phyloP scores from a whole-genome alignment of 2,329 filamentous ascomycete species.

The Ceratocystis papillata region DNA sequence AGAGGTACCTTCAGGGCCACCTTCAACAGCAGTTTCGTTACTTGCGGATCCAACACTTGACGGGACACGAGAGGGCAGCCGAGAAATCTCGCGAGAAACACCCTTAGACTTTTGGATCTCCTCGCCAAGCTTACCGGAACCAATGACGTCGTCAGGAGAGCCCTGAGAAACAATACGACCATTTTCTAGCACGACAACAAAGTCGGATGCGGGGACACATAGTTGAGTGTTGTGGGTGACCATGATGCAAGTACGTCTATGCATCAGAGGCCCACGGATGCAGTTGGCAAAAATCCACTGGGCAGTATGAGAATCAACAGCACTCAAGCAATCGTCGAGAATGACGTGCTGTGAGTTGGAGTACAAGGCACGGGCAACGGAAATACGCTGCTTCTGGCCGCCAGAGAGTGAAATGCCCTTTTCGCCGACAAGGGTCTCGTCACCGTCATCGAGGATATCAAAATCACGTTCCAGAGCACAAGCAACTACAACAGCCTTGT shows the following conservation, averaged over 20 bases:
- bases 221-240: slow-evolving; percentile 94
- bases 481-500: slow-evolving; percentile 76
- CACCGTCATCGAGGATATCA: slow-evolving; percentile 81
- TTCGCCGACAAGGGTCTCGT: slow-evolving; percentile 88
- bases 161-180: slow-evolving; percentile 70
- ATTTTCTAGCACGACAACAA: slow-evolving; percentile 78
- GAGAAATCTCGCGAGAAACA: slow-evolving; percentile 58
- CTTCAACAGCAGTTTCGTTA: slow-evolving; percentile 43
- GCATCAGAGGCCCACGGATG: slow-evolving; percentile 80
- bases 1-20: slow-evolving; percentile 35
- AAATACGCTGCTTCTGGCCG: slow-evolving; percentile 95
- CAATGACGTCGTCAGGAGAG: slow-evolving; percentile 64
- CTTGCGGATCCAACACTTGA: slow-evolving; percentile 61
- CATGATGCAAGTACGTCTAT: slow-evolving; percentile 77
- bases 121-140: slow-evolving; percentile 79
- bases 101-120: slow-evolving; percentile 65
- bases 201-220: slow-evolving; percentile 67
- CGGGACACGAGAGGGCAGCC: slow-evolving; percentile 63
- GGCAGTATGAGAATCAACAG: slow-evolving; percentile 92
- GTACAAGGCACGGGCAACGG: slow-evolving; percentile 91
- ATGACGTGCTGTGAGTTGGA: slow-evolving; percentile 84
- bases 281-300: slow-evolving; percentile 97
- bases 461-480: slow-evolving; percentile 87
- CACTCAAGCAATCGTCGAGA: slow-evolving; percentile 89
- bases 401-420: slow-evolving; percentile 95